Conservation (phyloP, 2,329 filamentous ascomycete species). For the Rhynchosporium graminicola region DNA sequence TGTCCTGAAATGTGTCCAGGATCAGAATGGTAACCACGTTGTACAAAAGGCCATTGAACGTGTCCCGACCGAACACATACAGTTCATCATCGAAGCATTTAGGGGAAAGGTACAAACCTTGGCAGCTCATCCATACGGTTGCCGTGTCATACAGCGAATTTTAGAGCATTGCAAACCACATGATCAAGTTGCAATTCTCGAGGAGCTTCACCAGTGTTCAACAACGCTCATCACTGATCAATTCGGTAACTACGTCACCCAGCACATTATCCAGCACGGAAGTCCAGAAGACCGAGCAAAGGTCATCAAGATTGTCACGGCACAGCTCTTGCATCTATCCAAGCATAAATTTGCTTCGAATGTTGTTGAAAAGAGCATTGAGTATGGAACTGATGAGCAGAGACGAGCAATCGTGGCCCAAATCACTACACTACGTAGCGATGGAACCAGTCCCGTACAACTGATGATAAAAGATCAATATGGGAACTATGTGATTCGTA, state of each 20-base stretch:
- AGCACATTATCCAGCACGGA: slow-evolving; percentile 84
- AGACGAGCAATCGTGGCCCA: slow-evolving; percentile 67
- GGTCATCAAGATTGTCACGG: slow-evolving; percentile 73
- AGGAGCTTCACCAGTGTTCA: slow-evolving; percentile 75
- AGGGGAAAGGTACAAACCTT: slow-evolving; percentile 72
- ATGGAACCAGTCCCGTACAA: slow-evolving; percentile 70
- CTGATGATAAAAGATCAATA: slow-evolving; percentile 86
- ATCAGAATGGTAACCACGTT: slow-evolving; percentile 94
- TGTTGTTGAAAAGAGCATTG: slow-evolving; percentile 91
- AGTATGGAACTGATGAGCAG: slow-evolving; percentile 68
- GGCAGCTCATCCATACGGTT: slow-evolving; percentile 81
- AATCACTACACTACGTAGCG: slow-evolving; percentile 59
- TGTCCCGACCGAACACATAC: slow-evolving; percentile 74
- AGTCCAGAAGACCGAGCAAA: slow-evolving; percentile 68
- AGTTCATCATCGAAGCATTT: slow-evolving; percentile 83
- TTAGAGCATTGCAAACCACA: slow-evolving; percentile 76
- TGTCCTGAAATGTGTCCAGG: slow-evolving; percentile 75
- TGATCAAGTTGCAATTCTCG: slow-evolving; percentile 71
- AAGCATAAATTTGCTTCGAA: slow-evolving; percentile 98
- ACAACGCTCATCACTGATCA: slow-evolving; percentile 77
- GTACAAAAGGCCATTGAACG: slow-evolving; percentile 90
- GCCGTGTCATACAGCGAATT: slow-evolving; percentile 89
- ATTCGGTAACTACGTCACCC: slow-evolving; percentile 95
- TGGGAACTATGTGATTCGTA: slow-evolving; percentile 96
- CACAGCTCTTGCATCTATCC: slow-evolving; percentile 72